These are phyloP conservation scores for Barnettozyma hawaiiensis DNA, from an alignment of 1,139 yeast species.

Conservation along the genomic window DNA sequence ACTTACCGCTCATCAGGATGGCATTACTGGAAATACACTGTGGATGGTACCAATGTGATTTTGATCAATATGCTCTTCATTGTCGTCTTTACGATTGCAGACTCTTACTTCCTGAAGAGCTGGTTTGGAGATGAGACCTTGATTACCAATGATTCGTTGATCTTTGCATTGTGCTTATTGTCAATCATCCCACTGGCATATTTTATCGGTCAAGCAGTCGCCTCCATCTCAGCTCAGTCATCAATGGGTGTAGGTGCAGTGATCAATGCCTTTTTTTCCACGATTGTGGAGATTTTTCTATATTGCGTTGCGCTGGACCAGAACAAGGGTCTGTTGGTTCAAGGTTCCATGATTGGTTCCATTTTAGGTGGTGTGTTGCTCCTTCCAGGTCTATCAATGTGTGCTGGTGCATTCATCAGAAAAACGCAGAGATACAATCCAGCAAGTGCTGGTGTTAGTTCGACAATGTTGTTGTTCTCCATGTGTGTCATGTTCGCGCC, in stretches of 20 bases:
- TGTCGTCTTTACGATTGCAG: constrained; percentile 78
- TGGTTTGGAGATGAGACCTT: constrained; percentile 41
- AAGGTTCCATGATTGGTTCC: constrained; percentile 96
- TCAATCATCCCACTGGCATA: constrained; percentile 93
- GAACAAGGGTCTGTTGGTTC: constrained; percentile 83
- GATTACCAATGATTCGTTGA: constrained; percentile 49
- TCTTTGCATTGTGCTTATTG: constrained; percentile 71
- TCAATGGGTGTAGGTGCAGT: constrained; percentile 99
- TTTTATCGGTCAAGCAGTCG: constrained; percentile 97
- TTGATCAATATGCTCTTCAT: constrained; percentile 77
- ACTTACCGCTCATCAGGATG: constrained; percentile 89
- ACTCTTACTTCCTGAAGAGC: constrained; percentile 61
- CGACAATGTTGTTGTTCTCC: constrained; percentile 91
- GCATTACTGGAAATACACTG: constrained; percentile 91
- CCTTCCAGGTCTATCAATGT: constrained; percentile 84
- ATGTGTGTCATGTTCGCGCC: constrained; percentile 93
- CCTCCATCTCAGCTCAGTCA: constrained; percentile 95
- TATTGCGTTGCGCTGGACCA: constrained; percentile 89
- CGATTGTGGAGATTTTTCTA: constrained; percentile 86
- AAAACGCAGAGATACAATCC: constrained; percentile 96
- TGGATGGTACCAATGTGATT: constrained; percentile 92
- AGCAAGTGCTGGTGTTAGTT: constrained; percentile 92
- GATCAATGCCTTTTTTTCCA: constrained; percentile 94
- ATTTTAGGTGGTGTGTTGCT: constrained; percentile 87
- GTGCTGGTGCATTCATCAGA: constrained; percentile 86